Conservation (phyloP, 345 rosid genomes). For the Heritiera littoralis region DNA sequence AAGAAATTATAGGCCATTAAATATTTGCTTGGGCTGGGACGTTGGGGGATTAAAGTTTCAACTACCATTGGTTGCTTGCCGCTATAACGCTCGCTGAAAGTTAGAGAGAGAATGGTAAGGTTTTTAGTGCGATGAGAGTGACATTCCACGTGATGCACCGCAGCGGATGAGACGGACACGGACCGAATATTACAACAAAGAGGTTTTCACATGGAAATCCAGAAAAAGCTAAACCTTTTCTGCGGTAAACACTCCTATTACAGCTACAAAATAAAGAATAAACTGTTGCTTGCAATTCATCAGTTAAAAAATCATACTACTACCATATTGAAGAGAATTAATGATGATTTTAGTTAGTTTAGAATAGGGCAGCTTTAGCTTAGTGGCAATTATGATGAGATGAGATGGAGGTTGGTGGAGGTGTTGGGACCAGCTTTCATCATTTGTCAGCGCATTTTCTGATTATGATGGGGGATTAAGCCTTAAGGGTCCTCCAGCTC, state of each 20-base stretch:
- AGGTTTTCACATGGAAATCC: conserved; percentile 9
- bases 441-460: not conserved
- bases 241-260: no score
- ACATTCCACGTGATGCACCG: conserved; percentile 31
- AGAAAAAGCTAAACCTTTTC: not conserved
- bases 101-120: not conserved
- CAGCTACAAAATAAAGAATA: no score
- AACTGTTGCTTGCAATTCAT: no score
- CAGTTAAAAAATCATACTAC: no score
- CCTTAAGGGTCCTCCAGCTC: no score
- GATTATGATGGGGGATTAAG: not conserved
- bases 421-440: not conserved
- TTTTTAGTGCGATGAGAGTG: conserved; percentile 7
- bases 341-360: no score
- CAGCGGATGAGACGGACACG: not conserved
- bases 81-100: conserved; percentile 9
- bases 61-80: conserved; percentile 3
- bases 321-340: no score
- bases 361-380: no score
- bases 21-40: not conserved
- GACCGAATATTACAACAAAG: conserved; percentile 20
- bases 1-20: not conserved
- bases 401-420: not conserved
- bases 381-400: not conserved
- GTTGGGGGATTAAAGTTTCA: conserved; percentile 8